Percentiles rank a stretch among this genome's conserved stretches.
These are phyloP conservation scores for Annulohypoxylon bovei DNA, from an alignment of 495 filamentous ascomycete species.

Conservation along the genomic window DNA sequence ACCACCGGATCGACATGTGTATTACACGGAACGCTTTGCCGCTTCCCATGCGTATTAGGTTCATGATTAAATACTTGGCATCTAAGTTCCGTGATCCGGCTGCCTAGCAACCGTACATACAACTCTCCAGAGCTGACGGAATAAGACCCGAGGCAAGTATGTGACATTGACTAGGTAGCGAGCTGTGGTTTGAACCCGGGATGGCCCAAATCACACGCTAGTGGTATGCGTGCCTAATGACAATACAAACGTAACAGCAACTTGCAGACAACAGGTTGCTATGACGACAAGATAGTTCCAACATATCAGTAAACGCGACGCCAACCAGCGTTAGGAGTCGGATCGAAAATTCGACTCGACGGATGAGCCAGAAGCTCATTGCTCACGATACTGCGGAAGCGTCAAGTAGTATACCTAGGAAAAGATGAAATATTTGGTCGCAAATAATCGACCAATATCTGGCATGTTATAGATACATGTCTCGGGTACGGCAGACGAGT, in stretches of 20 bases:
- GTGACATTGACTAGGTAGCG: slow-evolving; percentile 19
- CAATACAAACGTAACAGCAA: background rate
- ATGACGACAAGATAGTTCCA: background rate
- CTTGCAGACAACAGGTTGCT: background rate
- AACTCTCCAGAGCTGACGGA: background rate
- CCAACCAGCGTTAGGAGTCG: background rate
- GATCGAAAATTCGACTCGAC: background rate
- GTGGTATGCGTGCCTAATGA: slow-evolving; percentile 3
- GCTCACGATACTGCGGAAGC: background rate
- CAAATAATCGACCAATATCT: slow-evolving; percentile 2
- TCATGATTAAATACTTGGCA: slow-evolving; percentile 26
- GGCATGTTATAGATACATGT: background rate
- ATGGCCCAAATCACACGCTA: slow-evolving; percentile 7
- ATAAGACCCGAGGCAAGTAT: slow-evolving; percentile 10
- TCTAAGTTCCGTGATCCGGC: background rate
- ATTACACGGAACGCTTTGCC: slow-evolving; percentile 29
- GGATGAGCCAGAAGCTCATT: background rate
- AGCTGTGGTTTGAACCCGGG: background rate
- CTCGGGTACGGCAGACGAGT: background rate
- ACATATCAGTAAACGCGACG: background rate
- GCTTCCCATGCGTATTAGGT: slow-evolving; percentile 22
- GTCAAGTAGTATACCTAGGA: slow-evolving; percentile 5
- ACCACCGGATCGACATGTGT: slow-evolving; percentile 39
- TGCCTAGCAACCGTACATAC: slow-evolving; percentile 3
- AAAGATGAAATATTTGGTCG: background rate